Percentiles rank a stretch among this genome's conserved stretches.
phyloP scores from a whole-genome alignment of 1,284 basidiomycete species.

The Psilocybe mexicana region DNA sequence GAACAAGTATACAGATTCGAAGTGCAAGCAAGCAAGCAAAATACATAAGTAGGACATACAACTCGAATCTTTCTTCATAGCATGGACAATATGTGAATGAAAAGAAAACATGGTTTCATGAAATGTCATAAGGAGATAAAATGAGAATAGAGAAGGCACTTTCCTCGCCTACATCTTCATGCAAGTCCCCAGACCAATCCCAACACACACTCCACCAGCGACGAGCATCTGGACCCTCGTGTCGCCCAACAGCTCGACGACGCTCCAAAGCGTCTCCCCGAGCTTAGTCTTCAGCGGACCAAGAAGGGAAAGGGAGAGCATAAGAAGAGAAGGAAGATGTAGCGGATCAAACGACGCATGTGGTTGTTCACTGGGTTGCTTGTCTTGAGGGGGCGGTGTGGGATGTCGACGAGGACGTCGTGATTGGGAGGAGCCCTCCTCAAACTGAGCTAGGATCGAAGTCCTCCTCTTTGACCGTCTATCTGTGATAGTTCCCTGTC shows the following conservation, averaged over 20 bases:
- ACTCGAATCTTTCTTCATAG: too few species aligned
- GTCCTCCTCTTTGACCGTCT: background rate
- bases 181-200: constrained; percentile 32
- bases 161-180: background rate
- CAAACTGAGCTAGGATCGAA: background rate
- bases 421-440: too few species aligned
- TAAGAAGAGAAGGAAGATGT: constrained; percentile 41
- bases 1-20: too few species aligned
- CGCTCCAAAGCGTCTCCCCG: constrained; percentile 22
- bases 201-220: constrained; percentile 38
- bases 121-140: too few species aligned
- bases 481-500: constrained; percentile 16
- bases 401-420: too few species aligned
- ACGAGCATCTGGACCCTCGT: constrained; percentile 30
- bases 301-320: constrained; percentile 40
- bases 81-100: too few species aligned
- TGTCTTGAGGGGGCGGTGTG: background rate
- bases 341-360: constrained; percentile 36
- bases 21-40: too few species aligned
- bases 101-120: too few species aligned
- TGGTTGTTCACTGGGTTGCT: background rate
- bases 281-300: constrained; percentile 33
- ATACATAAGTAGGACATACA: too few species aligned
- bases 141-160: too few species aligned
- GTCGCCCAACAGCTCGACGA: constrained; percentile 26